Evolutionary conservation across 768 basidiomycete species (phyloP), one percentile per base, ranked within the genome.

Genomic region (Candolleomyces efflorescens): DNA sequence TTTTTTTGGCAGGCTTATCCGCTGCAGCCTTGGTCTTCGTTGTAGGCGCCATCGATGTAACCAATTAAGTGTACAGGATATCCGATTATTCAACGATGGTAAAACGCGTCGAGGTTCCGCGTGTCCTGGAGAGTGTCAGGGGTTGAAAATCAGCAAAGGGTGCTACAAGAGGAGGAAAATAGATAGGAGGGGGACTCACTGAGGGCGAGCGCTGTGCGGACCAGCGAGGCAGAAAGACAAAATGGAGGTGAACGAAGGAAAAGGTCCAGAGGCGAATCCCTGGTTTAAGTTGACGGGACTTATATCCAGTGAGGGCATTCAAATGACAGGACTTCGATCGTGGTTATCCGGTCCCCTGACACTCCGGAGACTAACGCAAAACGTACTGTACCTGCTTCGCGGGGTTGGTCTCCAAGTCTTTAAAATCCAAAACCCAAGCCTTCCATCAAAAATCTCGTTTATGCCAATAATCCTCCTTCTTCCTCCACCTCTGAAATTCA

Each of bases 1-100:
- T 75, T 65, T 85, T 87, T 70, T 78, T 84, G n/a, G 71, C 69
- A 1, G 77, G 75, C 67, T 80, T 83, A 56, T 78, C 78, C n/a
- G 75, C 54, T 3, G 72, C 60, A 38, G 71, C 64, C 59, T 79
- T 79, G 45, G 72, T 62, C 58, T 72, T 70, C 46, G 76, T 64
- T 38, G 75, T 75, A 54, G 79, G 75, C 27, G 79, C 69, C 82
- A 84, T 82, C 38, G 63, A 46, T 62, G 64, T 27, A 57, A 45
- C 51, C 22, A 20, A 44, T 51, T 48, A 38, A 49, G 49, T 22
- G 41, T 36, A 55, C 48, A 32, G 43, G 55, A 57, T 62, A 54
- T 59, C 32, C 26, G 54, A 46, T 54, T 45, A 54, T 56, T 56
- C 46, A 53, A 59, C 58, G 47, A 53, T 20, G 56, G 24, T 44